These are phyloP conservation scores for Fusarium tanahbumbuense DNA, from an alignment of 2,329 filamentous ascomycete species.

Conservation along the genomic window DNA sequence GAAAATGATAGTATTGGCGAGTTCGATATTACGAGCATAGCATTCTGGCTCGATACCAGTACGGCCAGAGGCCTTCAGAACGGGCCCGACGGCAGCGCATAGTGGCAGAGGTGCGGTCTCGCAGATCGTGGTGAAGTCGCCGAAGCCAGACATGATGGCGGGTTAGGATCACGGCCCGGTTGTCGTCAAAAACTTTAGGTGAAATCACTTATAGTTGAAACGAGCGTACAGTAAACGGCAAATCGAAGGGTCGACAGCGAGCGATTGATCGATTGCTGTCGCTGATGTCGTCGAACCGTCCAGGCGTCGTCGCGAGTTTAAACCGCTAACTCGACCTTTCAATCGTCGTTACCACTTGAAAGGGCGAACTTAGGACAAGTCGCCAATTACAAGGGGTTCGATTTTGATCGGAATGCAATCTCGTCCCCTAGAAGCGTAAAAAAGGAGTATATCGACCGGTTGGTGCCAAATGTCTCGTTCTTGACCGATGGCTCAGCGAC, in stretches of 20 bases:
- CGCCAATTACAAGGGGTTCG: slow-evolving; percentile 7
- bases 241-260: slow-evolving; percentile 2
- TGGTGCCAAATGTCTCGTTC: slow-evolving; percentile 36
- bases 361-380: slow-evolving; percentile 18
- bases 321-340: slow-evolving; percentile 16
- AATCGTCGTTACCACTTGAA: slow-evolving; percentile 9
- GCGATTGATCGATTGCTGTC: slow-evolving; percentile 8
- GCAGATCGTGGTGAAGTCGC: slow-evolving; percentile 90
- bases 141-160: slow-evolving; percentile 80
- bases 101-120: slow-evolving; percentile 85
- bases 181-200: slow-evolving; percentile 6
- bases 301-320: not conserved
- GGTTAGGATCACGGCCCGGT: not conserved
- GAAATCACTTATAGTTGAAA: slow-evolving; percentile 1
- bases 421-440: slow-evolving; percentile 23
- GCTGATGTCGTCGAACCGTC: slow-evolving; percentile 22
- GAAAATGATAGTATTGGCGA: slow-evolving; percentile 99
- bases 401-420: slow-evolving; percentile 34
- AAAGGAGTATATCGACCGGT: slow-evolving; percentile 12
- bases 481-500: slow-evolving; percentile 18
- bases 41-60: slow-evolving; percentile 89
- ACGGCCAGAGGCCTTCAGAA: slow-evolving; percentile 73
- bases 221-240: not conserved
- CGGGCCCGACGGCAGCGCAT: slow-evolving; percentile 85
- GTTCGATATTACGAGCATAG: slow-evolving; percentile 93